Evolutionary conservation across 805 yeast species (phyloP).

Genomic region (Cyberlindnera saturnus): DNA sequence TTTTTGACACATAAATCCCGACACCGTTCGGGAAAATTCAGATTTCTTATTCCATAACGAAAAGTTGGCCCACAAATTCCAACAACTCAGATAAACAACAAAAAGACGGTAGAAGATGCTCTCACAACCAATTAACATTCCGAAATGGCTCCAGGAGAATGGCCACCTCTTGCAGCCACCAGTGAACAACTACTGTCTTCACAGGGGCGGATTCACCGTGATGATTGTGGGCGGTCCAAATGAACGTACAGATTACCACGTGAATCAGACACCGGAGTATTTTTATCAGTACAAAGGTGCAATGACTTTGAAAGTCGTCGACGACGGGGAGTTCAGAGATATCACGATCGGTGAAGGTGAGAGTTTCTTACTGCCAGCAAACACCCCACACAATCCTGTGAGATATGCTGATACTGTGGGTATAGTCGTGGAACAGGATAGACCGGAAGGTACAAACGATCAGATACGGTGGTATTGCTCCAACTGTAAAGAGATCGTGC

Average conservation of each 20-base stretch:
- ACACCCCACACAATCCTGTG: conserved; percentile 86
- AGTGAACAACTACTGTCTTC: conserved; percentile 84
- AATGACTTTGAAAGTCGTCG: conserved; percentile 81
- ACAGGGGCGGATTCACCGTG: conserved; percentile 87
- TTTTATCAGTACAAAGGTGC: conserved; percentile 82
- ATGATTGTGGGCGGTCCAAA: conserved; percentile 98
- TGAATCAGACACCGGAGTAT: conserved; percentile 93
- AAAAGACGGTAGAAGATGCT: conserved; percentile 23
- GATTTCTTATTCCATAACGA: too few relatives aligned
- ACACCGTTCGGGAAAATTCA: too few relatives aligned
- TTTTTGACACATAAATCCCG: too few relatives aligned
- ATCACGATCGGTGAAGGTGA: conserved; percentile 78
- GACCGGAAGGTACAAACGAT: conserved; percentile 69
- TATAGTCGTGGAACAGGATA: conserved; percentile 85
- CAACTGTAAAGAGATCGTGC: conserved; percentile 56
- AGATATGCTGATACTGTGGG: conserved; percentile 84
- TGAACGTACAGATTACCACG: conserved; percentile 87
- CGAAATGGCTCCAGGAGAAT: conserved; percentile 77
- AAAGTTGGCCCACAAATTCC: too few relatives aligned
- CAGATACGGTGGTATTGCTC: conserved; percentile 84
- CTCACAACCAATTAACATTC: conserved; percentile 66
- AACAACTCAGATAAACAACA: not conserved
- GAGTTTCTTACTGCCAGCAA: conserved; percentile 79
- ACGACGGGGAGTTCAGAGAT: conserved; percentile 69
- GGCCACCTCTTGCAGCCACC: conserved; percentile 79